phyloP scores from a whole-genome alignment of 768 basidiomycete genomes.

The Harrya chromipes region DNA sequence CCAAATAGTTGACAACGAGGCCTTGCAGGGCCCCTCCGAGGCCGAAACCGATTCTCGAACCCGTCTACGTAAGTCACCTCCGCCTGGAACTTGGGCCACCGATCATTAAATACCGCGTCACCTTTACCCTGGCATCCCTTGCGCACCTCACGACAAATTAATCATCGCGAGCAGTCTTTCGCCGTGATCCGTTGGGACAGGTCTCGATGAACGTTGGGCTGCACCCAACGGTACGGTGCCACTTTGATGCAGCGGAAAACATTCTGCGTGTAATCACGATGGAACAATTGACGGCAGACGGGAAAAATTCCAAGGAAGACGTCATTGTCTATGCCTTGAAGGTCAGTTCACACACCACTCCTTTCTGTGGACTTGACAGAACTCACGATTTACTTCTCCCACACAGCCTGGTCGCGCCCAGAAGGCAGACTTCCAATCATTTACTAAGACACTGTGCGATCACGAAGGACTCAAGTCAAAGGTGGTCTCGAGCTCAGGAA shows the following conservation, averaged over 20 bases:
- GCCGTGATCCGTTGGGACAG: conserved; percentile 67
- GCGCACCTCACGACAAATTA: not conserved
- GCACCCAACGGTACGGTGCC: conserved; percentile 52
- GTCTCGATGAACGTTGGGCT: conserved; percentile 66
- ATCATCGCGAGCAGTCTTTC: conserved; percentile 47
- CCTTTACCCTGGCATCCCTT: conserved; percentile 1
- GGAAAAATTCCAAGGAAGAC: conserved; percentile 32
- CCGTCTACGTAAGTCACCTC: conserved; percentile 31
- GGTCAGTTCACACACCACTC: conserved; percentile 34
- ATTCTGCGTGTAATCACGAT: conserved; percentile 54
- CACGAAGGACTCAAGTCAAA: conserved; percentile 31
- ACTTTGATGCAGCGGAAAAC: conserved; percentile 53
- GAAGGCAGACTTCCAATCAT: conserved; percentile 53
- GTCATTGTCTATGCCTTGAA: conserved; percentile 64
- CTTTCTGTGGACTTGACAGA: not conserved
- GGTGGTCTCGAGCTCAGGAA: not conserved
- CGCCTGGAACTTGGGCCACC: conserved; percentile 19
- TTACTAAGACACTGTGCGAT: conserved; percentile 44
- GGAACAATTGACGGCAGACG: conserved; percentile 38
- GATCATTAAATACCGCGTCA: conserved; percentile 15
- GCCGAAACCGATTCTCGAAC: conserved; percentile 17
- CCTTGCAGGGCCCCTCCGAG: conserved; percentile 5
- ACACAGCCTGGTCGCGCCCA: conserved; percentile 38
- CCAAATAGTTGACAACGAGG: not conserved
- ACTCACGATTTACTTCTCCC: not conserved